These are phyloP conservation scores for Solanum rostratum DNA, from an alignment of 257 asterid genomes.

Conservation along the genomic window DNA sequence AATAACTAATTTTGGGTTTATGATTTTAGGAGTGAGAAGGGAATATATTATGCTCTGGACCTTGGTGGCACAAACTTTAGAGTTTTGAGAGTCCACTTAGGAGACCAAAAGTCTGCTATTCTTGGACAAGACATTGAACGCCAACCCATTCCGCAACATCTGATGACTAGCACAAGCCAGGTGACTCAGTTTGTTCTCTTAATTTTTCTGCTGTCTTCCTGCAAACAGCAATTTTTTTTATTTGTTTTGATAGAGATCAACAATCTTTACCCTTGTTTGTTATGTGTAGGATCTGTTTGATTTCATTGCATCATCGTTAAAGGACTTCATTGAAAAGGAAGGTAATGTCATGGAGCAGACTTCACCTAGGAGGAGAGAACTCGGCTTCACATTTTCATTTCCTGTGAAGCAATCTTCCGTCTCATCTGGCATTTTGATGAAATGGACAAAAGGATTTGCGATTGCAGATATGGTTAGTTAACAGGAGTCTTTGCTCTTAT, in stretches of 20 bases:
- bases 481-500: not conserved
- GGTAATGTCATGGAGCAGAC: constrained; percentile 22
- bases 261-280: not conserved
- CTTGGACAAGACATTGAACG: constrained; percentile 32
- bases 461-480: constrained; percentile 62
- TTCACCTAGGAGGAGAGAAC: constrained; percentile 28
- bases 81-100: constrained; percentile 49
- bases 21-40: constrained; percentile 34
- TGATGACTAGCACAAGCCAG: constrained; percentile 50
- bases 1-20: not conserved
- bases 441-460: constrained; percentile 79
- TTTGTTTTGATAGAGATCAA: not conserved
- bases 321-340: constrained; percentile 49
- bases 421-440: constrained; percentile 58
- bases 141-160: constrained; percentile 46
- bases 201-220: not conserved
- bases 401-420: constrained; percentile 68
- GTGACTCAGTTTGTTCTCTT: constrained; percentile 19
- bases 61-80: constrained; percentile 68
- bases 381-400: constrained; percentile 88
- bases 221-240: not conserved
- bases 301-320: constrained; percentile 53
- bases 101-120: constrained; percentile 48
- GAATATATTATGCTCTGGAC: constrained; percentile 48
- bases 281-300: constrained; percentile 66